Conservation (phyloP, 257 asterid genomes). For the Rauvolfia tetraphylla region DNA sequence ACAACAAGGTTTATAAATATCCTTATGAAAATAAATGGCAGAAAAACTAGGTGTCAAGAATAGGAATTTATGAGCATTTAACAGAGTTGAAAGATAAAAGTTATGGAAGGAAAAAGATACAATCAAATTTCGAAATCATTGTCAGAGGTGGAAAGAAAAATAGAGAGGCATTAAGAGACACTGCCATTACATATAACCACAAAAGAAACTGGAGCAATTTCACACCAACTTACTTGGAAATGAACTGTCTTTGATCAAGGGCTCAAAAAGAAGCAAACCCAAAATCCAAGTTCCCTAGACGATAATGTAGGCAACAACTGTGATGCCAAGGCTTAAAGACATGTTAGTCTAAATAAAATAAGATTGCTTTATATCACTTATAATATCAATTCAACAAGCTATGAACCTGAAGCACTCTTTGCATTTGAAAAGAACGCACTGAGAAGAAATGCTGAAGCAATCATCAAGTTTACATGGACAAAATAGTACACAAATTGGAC, state of each 20-base stretch:
- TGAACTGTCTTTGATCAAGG: slow-evolving; percentile 27
- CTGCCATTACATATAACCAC: not conserved
- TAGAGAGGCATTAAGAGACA: not conserved
- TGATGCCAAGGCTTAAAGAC: not conserved
- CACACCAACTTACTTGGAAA: slow-evolving; percentile 33
- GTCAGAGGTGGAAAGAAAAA: not conserved
- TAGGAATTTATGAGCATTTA: not conserved
- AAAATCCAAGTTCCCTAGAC: slow-evolving; percentile 36
- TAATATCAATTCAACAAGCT: not conserved
- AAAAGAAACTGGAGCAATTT: not conserved
- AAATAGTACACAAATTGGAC: slow-evolving; percentile 37
- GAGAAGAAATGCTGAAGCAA: slow-evolving; percentile 35
- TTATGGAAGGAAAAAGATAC: not conserved
- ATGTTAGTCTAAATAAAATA: not conserved
- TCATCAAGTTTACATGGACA: slow-evolving; percentile 39
- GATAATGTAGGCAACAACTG: slow-evolving; percentile 32
- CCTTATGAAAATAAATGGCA: not conserved
- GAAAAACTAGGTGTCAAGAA: not conserved
- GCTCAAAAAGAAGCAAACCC: slow-evolving; percentile 22
- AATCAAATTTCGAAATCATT: not conserved
- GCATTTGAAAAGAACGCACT: slow-evolving; percentile 26
- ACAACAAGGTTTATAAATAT: not conserved
- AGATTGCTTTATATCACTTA: not conserved
- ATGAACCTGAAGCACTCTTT: slow-evolving; percentile 37
- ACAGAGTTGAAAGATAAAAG: not conserved